Base-by-base conservation (phyloP, 75 land plant genomes). In the Ceratopteris richardii region DNA sequence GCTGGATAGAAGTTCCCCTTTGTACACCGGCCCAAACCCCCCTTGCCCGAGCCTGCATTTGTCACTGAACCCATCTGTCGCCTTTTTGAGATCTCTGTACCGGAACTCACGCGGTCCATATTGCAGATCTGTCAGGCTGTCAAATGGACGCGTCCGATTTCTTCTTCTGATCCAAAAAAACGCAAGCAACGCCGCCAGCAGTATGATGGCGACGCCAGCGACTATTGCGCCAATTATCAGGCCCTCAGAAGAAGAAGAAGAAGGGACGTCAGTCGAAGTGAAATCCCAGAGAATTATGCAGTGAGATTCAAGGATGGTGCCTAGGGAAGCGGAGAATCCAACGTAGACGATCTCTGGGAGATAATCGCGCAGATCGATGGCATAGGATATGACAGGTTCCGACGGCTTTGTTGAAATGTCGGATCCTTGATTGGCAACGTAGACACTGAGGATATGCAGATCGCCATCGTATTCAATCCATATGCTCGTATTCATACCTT, bases 251-350 rank as follows among this genome's bases (percentile, higher is more conserved):
- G 3, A 4, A 9, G 7, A 4, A 4, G 3, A 2, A 5, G 3
- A 2, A 21, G 50, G 50, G 16, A 61, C 44, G 18, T 57, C 57
- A 1, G 29, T 0, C 31, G 62, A 41, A 30, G 13, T 50, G 33
- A 81, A 70, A 43, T 31, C 41, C 84, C 84, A 81, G 0, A 66
- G 44, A 50, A 24, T 46, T 10, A 81, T 39, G 42, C 72, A 77
- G 66, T 85, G 65, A 19, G 75, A 57, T 68, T 82, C 71, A 0
- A 51, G 29, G 36, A 0, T 10, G 1, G 20, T 25, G 0, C 88
- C 88, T 0, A 82, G 75, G 20, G 88, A 75, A 0, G 69, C 88
- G 0, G 85, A 55, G 67, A 85, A 85, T 0, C 82, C 85, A 54
- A 85, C 69, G 50, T 82, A 82, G 7, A 78, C 71, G 0, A 58